phyloP scores from a whole-genome alignment of 768 basidiomycete genomes.

The Candolleomyces aberdarensis region DNA sequence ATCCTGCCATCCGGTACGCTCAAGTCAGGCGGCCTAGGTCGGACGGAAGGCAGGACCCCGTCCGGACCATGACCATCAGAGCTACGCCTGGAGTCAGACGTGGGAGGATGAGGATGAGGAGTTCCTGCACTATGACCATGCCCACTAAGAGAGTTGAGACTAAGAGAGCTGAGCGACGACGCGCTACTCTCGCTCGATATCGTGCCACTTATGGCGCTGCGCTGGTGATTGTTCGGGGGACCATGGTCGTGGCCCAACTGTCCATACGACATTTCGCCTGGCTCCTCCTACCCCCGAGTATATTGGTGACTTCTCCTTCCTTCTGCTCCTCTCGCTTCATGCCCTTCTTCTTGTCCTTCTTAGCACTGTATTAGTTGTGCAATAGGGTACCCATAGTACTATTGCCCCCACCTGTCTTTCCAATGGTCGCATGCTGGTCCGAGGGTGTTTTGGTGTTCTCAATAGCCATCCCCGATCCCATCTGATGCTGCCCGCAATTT shows the following conservation, averaged over 20 bases:
- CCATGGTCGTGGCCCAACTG: background rate
- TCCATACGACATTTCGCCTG: background rate
- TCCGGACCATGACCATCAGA: background rate
- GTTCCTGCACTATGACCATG: background rate
- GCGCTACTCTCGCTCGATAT: constrained; percentile 5
- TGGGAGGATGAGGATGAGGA: background rate
- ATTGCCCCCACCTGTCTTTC: background rate
- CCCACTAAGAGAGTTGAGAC: constrained; percentile 3
- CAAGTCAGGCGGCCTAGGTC: background rate
- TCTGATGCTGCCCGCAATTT: background rate
- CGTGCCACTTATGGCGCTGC: background rate
- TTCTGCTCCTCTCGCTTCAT: background rate
- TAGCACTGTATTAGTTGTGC: background rate
- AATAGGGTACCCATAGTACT: constrained; percentile 1
- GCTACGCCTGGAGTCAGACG: background rate
- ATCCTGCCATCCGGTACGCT: constrained; percentile 10
- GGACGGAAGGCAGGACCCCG: background rate
- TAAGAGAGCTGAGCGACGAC: constrained; percentile 8
- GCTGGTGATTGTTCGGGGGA: background rate
- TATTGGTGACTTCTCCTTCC: background rate
- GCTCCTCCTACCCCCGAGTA: constrained; percentile 8
- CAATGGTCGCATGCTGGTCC: constrained; percentile 6
- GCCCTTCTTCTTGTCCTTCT: background rate
- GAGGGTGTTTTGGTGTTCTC: background rate
- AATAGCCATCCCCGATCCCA: constrained; percentile 1